These are phyloP conservation scores for Penstemon eatonii DNA, from an alignment of 257 asterid species.

Conservation along the genomic window DNA sequence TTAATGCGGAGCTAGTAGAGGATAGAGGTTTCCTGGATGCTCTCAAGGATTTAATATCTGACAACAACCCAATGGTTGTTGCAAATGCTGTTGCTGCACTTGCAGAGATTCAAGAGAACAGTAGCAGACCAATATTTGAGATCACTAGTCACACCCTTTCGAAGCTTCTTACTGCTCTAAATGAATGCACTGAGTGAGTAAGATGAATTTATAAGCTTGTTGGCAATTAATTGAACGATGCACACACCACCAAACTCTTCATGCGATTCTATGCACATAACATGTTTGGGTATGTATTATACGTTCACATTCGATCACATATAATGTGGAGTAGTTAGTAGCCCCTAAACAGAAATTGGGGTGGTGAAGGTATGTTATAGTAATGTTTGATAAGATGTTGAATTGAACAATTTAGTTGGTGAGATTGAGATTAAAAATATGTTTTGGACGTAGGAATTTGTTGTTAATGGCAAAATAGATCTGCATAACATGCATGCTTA, in stretches of 20 bases:
- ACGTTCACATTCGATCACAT: conserved; percentile 3
- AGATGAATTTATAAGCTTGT: not conserved
- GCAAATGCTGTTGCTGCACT: conserved; percentile 99
- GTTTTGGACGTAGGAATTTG: conserved; percentile 6
- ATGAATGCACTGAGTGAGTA: conserved; percentile 99
- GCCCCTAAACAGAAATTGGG: conserved; percentile 12
- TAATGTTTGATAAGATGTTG: conserved; percentile 19
- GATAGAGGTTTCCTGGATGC: conserved; percentile 99
- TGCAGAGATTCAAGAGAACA: conserved; percentile 95
- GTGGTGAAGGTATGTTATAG: conserved; percentile 19
- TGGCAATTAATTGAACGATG: conserved; percentile 21
- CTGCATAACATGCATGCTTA: conserved; percentile 19
- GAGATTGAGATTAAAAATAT: not conserved
- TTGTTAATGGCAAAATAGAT: conserved; percentile 7
- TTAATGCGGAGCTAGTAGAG: conserved; percentile 97
- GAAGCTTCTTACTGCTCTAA: conserved; percentile 97
- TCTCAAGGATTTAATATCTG: conserved; percentile 97
- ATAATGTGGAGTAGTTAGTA: conserved; percentile 10
- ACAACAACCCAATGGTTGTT: conserved; percentile 99
- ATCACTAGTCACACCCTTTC: conserved; percentile 93
- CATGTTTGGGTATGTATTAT: conserved; percentile 18
- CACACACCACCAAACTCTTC: not conserved
- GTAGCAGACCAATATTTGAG: conserved; percentile 87
- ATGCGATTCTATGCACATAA: not conserved
- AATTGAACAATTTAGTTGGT: conserved; percentile 18